Percentiles rank a stretch among this genome's conserved stretches.
phyloP scores from a whole-genome alignment of 202 grass and related monocot genomes.

The Bolboschoenoplectus hybrid region DNA sequence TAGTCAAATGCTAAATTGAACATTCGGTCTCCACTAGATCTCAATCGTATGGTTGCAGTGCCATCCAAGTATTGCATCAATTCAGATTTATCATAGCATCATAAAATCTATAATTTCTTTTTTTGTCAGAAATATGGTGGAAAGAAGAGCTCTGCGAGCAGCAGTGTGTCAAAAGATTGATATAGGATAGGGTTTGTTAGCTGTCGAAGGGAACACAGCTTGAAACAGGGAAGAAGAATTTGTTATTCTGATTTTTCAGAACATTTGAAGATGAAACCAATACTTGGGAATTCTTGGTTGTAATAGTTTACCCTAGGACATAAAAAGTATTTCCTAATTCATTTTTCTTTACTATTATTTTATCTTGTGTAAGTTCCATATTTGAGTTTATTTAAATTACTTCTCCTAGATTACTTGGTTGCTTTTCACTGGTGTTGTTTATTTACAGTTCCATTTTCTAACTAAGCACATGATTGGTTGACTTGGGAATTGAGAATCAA shows the following conservation, averaged over 20 bases:
- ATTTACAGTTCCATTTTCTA: background rate
- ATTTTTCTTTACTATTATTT: constrained; percentile 35
- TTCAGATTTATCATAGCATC: background rate
- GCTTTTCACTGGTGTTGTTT: background rate
- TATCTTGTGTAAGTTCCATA: constrained; percentile 18
- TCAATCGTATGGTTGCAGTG: background rate
- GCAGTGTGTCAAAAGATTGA: constrained; percentile 69
- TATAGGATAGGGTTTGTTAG: constrained; percentile 16
- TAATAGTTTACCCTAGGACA: constrained; percentile 37
- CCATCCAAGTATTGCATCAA: background rate
- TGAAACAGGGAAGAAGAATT: constrained; percentile 17
- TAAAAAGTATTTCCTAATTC: constrained; percentile 40
- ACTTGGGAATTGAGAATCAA: constrained; percentile 11
- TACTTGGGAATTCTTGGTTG: constrained; percentile 28
- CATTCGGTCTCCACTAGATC: background rate
- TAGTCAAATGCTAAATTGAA: background rate
- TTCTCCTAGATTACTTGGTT: constrained; percentile 12
- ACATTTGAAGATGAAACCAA: constrained; percentile 35
- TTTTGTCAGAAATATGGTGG: constrained; percentile 65
- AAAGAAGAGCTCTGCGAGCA: constrained; percentile 56
- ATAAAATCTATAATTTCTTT: background rate
- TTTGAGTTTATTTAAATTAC: constrained; percentile 29
- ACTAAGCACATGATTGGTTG: constrained; percentile 8
- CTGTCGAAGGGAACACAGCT: constrained; percentile 19
- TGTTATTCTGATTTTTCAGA: constrained; percentile 37